phyloP scores from a whole-genome alignment of 257 asterid genomes.

The Catharanthus roseus region DNA sequence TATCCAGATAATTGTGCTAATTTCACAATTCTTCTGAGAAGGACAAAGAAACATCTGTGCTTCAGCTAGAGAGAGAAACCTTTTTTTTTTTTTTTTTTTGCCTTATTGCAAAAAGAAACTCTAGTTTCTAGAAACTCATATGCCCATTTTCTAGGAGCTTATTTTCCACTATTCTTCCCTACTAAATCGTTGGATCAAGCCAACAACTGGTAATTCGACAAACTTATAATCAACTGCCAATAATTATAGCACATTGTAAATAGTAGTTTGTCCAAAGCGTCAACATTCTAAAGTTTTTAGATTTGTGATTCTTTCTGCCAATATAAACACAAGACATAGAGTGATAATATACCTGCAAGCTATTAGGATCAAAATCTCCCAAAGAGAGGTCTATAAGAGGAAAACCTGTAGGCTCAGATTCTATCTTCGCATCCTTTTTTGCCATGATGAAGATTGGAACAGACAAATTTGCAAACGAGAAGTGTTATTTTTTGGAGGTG shows the following conservation, averaged over 20 bases:
- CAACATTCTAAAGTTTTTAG: neutral
- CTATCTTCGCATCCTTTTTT: conserved; percentile 53
- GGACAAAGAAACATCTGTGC: neutral
- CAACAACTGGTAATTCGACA: neutral
- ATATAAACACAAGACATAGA: neutral
- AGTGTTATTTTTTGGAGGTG: neutral
- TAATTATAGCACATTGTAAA: neutral
- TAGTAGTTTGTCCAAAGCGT: neutral
- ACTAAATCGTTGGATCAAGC: neutral
- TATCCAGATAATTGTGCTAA: neutral
- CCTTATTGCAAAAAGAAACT: neutral
- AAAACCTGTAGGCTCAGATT: conserved; percentile 42
- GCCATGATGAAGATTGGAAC: conserved; percentile 11
- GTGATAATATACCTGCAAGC: conserved; percentile 56
- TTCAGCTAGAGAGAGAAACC: neutral
- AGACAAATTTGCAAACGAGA: conserved; percentile 2
- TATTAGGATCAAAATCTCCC: conserved; percentile 55
- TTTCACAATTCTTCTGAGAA: neutral
- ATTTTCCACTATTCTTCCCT: neutral
- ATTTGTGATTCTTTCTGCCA: neutral
- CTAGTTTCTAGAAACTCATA: neutral
- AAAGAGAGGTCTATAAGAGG: conserved; percentile 51
- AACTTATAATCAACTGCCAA: neutral
- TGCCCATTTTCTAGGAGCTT: neutral
- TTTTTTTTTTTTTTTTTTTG: no score